Percentiles rank a stretch among this genome's conserved stretches.
phyloP scores from a whole-genome alignment of 306 rosid genomes.

The Prunus fruticosa region DNA sequence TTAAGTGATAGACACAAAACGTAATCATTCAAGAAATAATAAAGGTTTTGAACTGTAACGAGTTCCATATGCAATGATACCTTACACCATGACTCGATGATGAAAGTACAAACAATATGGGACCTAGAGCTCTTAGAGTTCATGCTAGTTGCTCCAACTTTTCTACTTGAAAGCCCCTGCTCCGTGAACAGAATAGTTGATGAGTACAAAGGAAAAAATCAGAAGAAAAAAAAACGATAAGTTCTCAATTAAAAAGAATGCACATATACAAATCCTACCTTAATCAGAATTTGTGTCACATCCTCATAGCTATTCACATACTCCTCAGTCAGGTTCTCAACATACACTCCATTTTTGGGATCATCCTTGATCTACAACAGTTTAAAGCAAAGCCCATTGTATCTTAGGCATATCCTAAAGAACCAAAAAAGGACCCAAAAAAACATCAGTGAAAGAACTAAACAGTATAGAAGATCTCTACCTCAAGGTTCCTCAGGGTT shows the following conservation, averaged over 20 bases:
- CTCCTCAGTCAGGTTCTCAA: conserved; percentile 90
- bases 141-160: conserved; percentile 84
- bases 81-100: conserved; percentile 93
- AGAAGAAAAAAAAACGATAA: background rate
- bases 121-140: conserved; percentile 94
- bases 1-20: background rate
- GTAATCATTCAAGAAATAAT: background rate
- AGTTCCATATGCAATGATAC: conserved; percentile 37
- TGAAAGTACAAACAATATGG: conserved; percentile 78
- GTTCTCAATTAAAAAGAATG: background rate
- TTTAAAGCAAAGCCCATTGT: conserved; percentile 8
- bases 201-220: background rate
- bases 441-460: conserved; percentile 14
- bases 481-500: conserved; percentile 77
- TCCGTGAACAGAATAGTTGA: conserved; percentile 17
- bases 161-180: conserved; percentile 97
- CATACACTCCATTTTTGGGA: conserved; percentile 56
- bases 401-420: background rate
- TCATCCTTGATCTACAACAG: conserved; percentile 72
- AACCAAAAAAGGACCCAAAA: background rate
- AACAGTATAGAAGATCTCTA: conserved; percentile 22
- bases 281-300: conserved; percentile 78
- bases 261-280: conserved; percentile 43
- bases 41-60: background rate
- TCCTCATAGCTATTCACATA: conserved; percentile 89